A percentile compares a stretch with the other conserved stretches of the same genome.
Conservation (phyloP, 2,329 filamentous ascomycete genomes). For the Colletotrichum euphorbiae region DNA sequence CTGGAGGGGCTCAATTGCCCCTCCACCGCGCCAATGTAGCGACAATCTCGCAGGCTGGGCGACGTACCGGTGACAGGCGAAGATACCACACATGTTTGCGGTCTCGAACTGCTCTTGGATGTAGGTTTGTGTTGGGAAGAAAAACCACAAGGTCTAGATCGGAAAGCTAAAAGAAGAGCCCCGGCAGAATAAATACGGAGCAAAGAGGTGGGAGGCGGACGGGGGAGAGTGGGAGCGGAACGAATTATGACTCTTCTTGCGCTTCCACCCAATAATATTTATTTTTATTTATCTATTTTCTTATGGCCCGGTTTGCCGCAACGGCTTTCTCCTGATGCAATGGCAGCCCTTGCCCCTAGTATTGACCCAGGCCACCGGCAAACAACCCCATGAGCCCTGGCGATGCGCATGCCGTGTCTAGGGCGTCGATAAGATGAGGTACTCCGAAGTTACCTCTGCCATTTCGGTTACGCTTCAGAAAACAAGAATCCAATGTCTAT, state of each 20-base stretch:
- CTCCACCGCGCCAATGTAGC: constrained; percentile 47
- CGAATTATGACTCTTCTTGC: constrained; percentile 39
- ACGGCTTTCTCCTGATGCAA: constrained; percentile 35
- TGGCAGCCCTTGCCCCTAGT: constrained; percentile 29
- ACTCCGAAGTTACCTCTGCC: background rate
- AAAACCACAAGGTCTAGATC: constrained; percentile 15
- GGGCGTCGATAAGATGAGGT: constrained; percentile 21
- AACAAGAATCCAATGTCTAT: too few species aligned
- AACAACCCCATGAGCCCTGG: constrained; percentile 27
- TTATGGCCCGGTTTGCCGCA: constrained; percentile 20
- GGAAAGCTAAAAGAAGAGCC: constrained; percentile 28
- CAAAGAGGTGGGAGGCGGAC: constrained; percentile 26
- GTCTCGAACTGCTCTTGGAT: constrained; percentile 40
- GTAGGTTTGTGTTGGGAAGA: constrained; percentile 18
- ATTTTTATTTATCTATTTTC: constrained; percentile 13
- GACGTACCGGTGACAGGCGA: constrained; percentile 89
- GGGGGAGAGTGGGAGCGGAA: constrained; percentile 27
- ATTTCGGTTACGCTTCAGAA: background rate
- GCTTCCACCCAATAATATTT: constrained; percentile 38
- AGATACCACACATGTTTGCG: constrained; percentile 92
- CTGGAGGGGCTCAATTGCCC: constrained; percentile 47
- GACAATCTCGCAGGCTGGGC: constrained; percentile 24
- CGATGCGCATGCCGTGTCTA: background rate
- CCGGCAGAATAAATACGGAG: constrained; percentile 36
- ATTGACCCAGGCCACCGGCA: constrained; percentile 6